phyloP scores from a whole-genome alignment of 768 basidiomycete species.

The Hypsizygus marmoreus region DNA sequence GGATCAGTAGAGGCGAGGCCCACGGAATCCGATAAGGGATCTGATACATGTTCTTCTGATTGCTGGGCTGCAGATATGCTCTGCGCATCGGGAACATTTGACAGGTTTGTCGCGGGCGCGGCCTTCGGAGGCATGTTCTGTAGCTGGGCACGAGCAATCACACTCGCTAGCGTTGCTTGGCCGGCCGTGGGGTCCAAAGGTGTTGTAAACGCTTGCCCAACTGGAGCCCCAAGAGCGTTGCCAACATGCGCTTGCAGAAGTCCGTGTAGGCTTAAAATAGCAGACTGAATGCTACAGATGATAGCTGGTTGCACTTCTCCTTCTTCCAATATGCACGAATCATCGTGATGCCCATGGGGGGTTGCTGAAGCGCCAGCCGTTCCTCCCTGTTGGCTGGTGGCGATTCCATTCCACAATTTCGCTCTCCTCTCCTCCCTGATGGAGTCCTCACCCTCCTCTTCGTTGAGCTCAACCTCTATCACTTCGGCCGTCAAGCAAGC shows the following conservation, averaged over 20 bases:
- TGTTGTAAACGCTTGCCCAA: constrained; percentile 28
- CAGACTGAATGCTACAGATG: constrained; percentile 50
- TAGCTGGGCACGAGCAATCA: constrained; percentile 70
- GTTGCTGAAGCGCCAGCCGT: constrained; percentile 17
- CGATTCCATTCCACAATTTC: constrained; percentile 66
- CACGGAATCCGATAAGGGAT: too few relatives aligned
- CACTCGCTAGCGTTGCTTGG: constrained; percentile 70
- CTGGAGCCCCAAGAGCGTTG: constrained; percentile 48
- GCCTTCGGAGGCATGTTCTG: constrained; percentile 36
- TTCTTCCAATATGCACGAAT: constrained; percentile 51
- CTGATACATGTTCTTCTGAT: too few relatives aligned
- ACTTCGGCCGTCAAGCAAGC: constrained; percentile 60
- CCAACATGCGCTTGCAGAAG: constrained; percentile 61
- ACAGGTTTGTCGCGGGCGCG: too few relatives aligned
- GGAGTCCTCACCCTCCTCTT: constrained; percentile 43
- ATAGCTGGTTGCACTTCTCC: constrained; percentile 57
- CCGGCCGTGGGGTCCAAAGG: constrained; percentile 50
- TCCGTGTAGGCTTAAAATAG: constrained; percentile 55
- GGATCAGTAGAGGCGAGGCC: too few relatives aligned
- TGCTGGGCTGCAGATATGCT: too few relatives aligned
- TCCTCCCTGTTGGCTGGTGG: constrained; percentile 39
- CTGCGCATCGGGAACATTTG: too few relatives aligned
- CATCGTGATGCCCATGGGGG: constrained; percentile 25
- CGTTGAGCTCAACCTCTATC: constrained; percentile 57
- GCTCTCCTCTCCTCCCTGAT: constrained; percentile 61